Base-by-base conservation (phyloP, 495 filamentous ascomycete species). In the Evansstolkia leycettana region DNA sequence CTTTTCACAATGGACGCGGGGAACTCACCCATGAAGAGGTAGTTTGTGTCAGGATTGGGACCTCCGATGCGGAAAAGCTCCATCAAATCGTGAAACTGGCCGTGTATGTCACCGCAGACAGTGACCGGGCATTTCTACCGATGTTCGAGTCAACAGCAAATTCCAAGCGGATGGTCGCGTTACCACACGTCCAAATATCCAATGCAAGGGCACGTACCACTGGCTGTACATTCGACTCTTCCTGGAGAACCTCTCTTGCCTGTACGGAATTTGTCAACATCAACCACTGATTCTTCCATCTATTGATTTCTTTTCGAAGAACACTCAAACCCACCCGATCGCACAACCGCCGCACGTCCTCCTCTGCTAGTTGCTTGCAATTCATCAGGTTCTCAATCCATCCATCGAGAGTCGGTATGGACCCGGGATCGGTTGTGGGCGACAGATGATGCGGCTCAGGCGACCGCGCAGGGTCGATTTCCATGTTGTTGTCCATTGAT, bases 381-480 rank as follows among this genome's bases (percentile, higher is more conserved):
- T 65, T 80, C 90, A 98, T 98, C 65, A 98, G 67, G 62, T 73
- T 90, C 68, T 93, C 88, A 55, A 98, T 98, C 90, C 90, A 98
- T 44, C 89, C 86, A 60, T 98, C 90, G 26, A 96, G 65, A 24
- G 87, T 92, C 24, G 86, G 80, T 64, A 94, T 90, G 38, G 86
- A 82, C 23, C 84, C 73, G 7, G 92, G 78, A 58, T 96, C 92
- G 32, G 75, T 70, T 15, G 72, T 66, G 43, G 81, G 76, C 35
- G 80, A 71, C 50, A 84, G 62, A 46, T 72, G 67, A 55, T 88
- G 75, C 42, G 87, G 83, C 51, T 92, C 78, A 42, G 87, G 83
- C 44, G 78, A 73, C 56, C 86, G 82, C 50, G 82, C 82, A 31
- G 67, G 57, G 49, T 73, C 69, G 44, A 94, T 87, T 58, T 98